Conservation (phyloP, 805 yeast species). For the Metschnikowia hibisci region DNA sequence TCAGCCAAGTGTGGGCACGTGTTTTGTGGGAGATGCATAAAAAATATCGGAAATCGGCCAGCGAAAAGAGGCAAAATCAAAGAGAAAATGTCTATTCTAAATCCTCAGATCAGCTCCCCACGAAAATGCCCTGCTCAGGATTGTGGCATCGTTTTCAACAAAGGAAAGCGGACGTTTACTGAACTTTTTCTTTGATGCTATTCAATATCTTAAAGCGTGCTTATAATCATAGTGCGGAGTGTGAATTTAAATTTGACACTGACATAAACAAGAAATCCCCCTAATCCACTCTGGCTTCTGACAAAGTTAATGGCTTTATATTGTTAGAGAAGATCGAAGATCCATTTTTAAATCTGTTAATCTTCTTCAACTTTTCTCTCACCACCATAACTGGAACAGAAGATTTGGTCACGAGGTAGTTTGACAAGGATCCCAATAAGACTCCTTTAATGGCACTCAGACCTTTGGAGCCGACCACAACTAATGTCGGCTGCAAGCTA, state of each 20-base stretch:
- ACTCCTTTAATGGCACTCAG: conserved; percentile 70
- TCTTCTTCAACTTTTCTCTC: conserved; percentile 64
- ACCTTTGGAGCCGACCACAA: conserved; percentile 74
- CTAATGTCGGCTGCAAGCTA: conserved; percentile 67
- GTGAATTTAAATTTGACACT: neutral
- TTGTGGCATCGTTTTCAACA: conserved; percentile 44
- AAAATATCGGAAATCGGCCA: conserved; percentile 51
- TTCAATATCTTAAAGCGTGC: neutral
- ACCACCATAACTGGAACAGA: conserved; percentile 81
- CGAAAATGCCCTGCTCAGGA: conserved; percentile 51
- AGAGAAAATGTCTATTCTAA: conserved; percentile 23
- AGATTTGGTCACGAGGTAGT: conserved; percentile 66
- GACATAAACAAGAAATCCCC: neutral
- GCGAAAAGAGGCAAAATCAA: conserved; percentile 18
- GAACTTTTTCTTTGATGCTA: conserved; percentile 40
- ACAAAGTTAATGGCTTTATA: conserved; percentile 47
- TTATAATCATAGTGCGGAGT: neutral
- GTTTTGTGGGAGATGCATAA: conserved; percentile 82
- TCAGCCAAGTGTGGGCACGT: conserved; percentile 74
- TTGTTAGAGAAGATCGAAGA: conserved; percentile 52
- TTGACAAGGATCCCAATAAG: conserved; percentile 66
- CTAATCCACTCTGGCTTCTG: conserved; percentile 45
- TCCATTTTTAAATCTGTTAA: conserved; percentile 51
- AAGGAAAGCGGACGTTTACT: conserved; percentile 45
- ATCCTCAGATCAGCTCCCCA: conserved; percentile 50